A percentile compares a stretch with the other conserved stretches of the same genome.
phyloP scores from a whole-genome alignment of 176 grass and related monocot species.

The Miscanthus lutarioriparius region DNA sequence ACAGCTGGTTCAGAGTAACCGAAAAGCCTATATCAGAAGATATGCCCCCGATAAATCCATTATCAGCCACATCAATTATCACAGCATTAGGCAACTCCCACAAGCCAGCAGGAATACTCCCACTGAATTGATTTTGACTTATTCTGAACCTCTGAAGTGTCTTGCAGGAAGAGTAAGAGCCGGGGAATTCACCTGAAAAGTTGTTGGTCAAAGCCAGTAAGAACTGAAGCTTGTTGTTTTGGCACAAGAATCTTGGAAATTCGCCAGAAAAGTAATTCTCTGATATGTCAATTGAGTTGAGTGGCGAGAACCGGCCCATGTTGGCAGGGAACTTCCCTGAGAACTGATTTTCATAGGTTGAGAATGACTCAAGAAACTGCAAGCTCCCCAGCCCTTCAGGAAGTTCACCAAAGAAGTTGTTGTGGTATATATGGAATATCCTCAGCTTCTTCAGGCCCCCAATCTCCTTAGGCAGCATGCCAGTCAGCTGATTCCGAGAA shows the following conservation, averaged over 20 bases:
- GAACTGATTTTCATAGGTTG: conserved; percentile 80
- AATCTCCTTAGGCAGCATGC: conserved; percentile 62
- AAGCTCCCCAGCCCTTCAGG: conserved; percentile 66
- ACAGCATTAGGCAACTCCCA: conserved; percentile 88
- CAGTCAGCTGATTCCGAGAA: conserved; percentile 77
- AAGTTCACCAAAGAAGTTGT: conserved; percentile 81
- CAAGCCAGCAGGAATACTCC: conserved; percentile 52
- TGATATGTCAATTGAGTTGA: conserved; percentile 89
- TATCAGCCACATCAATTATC: conserved; percentile 87
- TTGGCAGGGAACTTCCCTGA: conserved; percentile 75
- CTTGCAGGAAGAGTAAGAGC: conserved; percentile 79
- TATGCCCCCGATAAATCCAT: conserved; percentile 65
- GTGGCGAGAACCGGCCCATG: conserved; percentile 69
- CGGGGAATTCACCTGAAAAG: conserved; percentile 84
- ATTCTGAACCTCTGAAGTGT: conserved; percentile 86
- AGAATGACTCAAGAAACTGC: conserved; percentile 85
- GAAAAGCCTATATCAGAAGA: conserved; percentile 78
- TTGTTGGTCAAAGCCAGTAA: conserved; percentile 87
- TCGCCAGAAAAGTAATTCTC: conserved; percentile 86
- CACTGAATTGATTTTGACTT: conserved; percentile 75
- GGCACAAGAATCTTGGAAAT: conserved; percentile 80
- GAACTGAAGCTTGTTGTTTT: conserved; percentile 73
- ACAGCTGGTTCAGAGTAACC: conserved; percentile 67
- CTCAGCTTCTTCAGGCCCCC: conserved; percentile 64
- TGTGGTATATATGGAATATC: conserved; percentile 81